Conservation (phyloP, 2,329 filamentous ascomycete species). For the Harringtonia lauricola region DNA sequence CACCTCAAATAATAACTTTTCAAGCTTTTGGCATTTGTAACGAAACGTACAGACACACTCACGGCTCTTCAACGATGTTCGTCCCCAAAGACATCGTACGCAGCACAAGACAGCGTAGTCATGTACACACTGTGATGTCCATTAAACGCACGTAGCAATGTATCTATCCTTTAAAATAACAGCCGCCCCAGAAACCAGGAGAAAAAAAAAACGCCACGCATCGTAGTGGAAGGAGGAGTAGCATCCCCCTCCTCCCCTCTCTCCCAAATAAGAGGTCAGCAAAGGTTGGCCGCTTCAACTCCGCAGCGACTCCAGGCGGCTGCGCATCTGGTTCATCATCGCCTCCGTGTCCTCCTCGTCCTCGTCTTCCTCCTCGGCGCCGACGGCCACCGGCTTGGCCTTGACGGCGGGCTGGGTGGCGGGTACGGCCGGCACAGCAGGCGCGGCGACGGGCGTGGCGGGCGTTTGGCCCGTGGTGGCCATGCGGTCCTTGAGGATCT, state of each 20-base stretch:
- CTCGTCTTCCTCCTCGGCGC: constrained; percentile 46
- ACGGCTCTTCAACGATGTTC: too few species aligned
- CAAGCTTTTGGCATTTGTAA: too few species aligned
- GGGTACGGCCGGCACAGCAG: constrained; percentile 36
- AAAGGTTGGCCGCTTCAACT: constrained; percentile 39
- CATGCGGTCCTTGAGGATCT: constrained; percentile 76
- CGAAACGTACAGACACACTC: too few species aligned
- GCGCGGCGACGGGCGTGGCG: constrained; percentile 40
- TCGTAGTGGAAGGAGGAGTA: not conserved
- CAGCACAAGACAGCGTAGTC: constrained; percentile 2
- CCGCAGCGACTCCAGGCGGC: constrained; percentile 79
- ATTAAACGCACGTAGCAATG: not conserved
- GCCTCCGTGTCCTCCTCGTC: constrained; percentile 82
- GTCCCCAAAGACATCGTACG: too few species aligned
- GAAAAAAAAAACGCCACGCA: constrained; percentile 2
- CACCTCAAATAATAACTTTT: too few species aligned
- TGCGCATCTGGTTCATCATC: constrained; percentile 89
- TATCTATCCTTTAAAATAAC: not conserved
- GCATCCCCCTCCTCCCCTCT: too few species aligned
- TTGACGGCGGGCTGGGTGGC: constrained; percentile 16
- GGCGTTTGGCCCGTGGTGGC: constrained; percentile 50
- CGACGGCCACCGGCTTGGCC: constrained; percentile 35
- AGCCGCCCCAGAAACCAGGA: not conserved
- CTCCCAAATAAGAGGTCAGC: not conserved
- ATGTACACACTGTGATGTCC: too few species aligned